Evolutionary conservation across 169 alveolate genomes (phyloP).

Genomic region (Plasmodium billcollinsi): DNA sequence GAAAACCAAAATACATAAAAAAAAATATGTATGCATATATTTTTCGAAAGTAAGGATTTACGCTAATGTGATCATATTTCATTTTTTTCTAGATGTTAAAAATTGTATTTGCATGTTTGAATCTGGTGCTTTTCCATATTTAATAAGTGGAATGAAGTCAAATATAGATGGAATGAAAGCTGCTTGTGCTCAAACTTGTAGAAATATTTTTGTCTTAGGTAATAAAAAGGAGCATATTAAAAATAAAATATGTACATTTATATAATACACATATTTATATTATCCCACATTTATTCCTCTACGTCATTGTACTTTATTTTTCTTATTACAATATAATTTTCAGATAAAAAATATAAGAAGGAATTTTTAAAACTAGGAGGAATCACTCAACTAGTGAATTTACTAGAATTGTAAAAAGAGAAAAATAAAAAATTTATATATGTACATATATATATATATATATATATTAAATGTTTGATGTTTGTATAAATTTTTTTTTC

Average conservation of each 20-base stretch:
- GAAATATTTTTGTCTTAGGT: conserved; percentile 92
- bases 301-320: too few species aligned
- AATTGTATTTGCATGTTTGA: conserved; percentile 91
- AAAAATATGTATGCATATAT: background rate
- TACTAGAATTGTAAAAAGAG: conserved; percentile 77
- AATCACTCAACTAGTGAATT: conserved; percentile 84
- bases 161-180: conserved; percentile 92
- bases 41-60: background rate
- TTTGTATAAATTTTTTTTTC: conserved; percentile 1
- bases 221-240: background rate
- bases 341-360: conserved; percentile 88
- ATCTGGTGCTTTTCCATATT: conserved; percentile 89
- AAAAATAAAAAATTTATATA: background rate
- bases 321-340: background rate
- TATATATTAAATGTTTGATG: background rate
- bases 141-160: conserved; percentile 91
- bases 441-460: conserved; percentile 1
- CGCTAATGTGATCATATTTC: background rate
- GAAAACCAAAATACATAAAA: conserved; percentile 6
- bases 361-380: conserved; percentile 91
- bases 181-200: conserved; percentile 93
- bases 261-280: background rate
- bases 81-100: conserved; percentile 79
- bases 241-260: background rate
- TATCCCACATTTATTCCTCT: too few species aligned